phyloP scores from a whole-genome alignment of 129 eudicot genomes.

The Chrysanthemum seticuspe region DNA sequence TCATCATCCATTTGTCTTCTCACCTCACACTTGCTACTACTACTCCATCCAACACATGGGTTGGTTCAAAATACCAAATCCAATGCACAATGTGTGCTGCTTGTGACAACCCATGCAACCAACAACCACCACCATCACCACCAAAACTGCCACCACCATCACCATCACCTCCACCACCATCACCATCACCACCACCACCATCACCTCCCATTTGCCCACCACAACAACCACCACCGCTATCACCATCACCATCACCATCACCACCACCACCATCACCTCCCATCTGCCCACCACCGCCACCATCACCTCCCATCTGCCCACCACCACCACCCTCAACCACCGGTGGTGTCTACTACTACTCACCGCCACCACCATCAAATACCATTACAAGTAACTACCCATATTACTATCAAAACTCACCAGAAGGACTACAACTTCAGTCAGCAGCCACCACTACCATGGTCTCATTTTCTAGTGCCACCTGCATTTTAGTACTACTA shows the following conservation, averaged over 20 bases:
- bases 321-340: slow-evolving; percentile 35
- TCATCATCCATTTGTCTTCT: slow-evolving; percentile 19
- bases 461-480: slow-evolving; percentile 23
- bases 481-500: slow-evolving; percentile 20
- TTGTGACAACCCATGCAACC: slow-evolving; percentile 84
- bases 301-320: not conserved
- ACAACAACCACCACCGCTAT: not conserved
- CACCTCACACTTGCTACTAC: slow-evolving; percentile 25
- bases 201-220: slow-evolving; percentile 37
- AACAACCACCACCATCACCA: slow-evolving; percentile 42
- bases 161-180: not conserved
- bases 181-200: slow-evolving; percentile 31
- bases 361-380: slow-evolving; percentile 62
- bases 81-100: slow-evolving; percentile 88
- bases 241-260: slow-evolving; percentile 7
- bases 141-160: slow-evolving; percentile 40
- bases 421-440: slow-evolving; percentile 25
- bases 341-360: slow-evolving; percentile 27
- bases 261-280: slow-evolving; percentile 37
- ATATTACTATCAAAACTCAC: slow-evolving; percentile 64
- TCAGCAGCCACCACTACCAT: slow-evolving; percentile 23
- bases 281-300: slow-evolving; percentile 12
- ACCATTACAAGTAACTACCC: slow-evolving; percentile 80
- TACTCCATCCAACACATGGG: slow-evolving; percentile 40
- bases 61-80: slow-evolving; percentile 73